Conservation (phyloP, 225 moss, liverwort and hornwort genomes). For the Sphagnum tenellum region DNA sequence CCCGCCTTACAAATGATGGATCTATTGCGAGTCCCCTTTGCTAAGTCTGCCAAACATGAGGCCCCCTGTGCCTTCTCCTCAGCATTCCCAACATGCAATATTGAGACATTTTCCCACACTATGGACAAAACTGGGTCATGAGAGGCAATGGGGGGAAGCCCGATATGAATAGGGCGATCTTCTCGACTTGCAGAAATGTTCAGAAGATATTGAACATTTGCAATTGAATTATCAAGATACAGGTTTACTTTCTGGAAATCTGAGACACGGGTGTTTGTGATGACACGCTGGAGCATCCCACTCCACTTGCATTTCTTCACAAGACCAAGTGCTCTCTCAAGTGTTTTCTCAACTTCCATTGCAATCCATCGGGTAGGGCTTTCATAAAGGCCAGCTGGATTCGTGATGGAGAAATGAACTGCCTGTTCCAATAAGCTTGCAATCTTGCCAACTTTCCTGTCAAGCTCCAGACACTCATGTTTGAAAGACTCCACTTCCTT, state of each 20-base stretch:
- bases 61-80: slow-evolving; percentile 25
- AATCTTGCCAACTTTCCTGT: slow-evolving; percentile 19
- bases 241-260: slow-evolving; percentile 33
- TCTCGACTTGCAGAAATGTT: slow-evolving; percentile 39
- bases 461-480: slow-evolving; percentile 35
- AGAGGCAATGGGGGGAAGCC: slow-evolving; percentile 33
- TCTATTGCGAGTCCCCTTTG: slow-evolving; percentile 20
- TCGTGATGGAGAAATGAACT: not conserved
- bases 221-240: slow-evolving; percentile 32
- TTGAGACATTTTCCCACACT: slow-evolving; percentile 41
- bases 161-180: slow-evolving; percentile 25
- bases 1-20: slow-evolving; percentile 46
- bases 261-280: slow-evolving; percentile 32
- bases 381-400: slow-evolving; percentile 14
- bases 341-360: slow-evolving; percentile 32
- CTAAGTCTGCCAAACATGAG: slow-evolving; percentile 12
- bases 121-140: slow-evolving; percentile 24
- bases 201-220: slow-evolving; percentile 37
- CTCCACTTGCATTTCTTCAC: slow-evolving; percentile 44
- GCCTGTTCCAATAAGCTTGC: slow-evolving; percentile 15
- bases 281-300: slow-evolving; percentile 39
- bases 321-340: slow-evolving; percentile 30
- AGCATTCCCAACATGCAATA: slow-evolving; percentile 26
- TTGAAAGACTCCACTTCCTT: slow-evolving; percentile 35
- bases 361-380: slow-evolving; percentile 36